Evolutionary conservation across 2,329 filamentous ascomycete species (phyloP).

Genomic region (Phialemoniopsis sp.): DNA sequence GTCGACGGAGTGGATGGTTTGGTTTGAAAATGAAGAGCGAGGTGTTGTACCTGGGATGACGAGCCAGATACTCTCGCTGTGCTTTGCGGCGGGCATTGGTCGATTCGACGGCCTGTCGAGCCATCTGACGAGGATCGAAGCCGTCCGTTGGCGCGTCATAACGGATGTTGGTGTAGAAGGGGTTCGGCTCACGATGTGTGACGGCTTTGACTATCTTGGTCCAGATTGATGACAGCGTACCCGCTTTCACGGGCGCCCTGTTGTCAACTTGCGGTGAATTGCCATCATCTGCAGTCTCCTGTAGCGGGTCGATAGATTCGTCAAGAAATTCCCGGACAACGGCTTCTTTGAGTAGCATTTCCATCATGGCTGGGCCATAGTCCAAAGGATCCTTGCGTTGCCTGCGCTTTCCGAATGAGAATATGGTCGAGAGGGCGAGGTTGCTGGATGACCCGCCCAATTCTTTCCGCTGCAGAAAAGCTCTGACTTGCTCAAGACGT

Average conservation of each 20-base stretch:
- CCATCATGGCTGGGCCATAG: constrained; percentile 85
- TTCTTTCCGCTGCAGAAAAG: constrained; percentile 89
- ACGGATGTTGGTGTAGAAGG: constrained; percentile 77
- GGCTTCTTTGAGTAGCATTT: constrained; percentile 95
- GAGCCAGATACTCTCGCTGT: constrained; percentile 84
- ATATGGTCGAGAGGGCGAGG: constrained; percentile 69
- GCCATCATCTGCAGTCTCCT: constrained; percentile 26
- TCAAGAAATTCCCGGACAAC: constrained; percentile 94
- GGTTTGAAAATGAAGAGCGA: constrained; percentile 84
- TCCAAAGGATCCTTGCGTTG: constrained; percentile 78
- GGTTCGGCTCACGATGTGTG: constrained; percentile 75
- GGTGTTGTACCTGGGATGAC: constrained; percentile 88
- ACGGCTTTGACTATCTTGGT: constrained; percentile 52
- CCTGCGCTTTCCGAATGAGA: constrained; percentile 56
- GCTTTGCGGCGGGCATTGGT: constrained; percentile 79
- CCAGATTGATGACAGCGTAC: constrained; percentile 57
- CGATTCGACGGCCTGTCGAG: constrained; percentile 82
- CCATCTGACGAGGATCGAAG: constrained; percentile 81
- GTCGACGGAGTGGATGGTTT: constrained; percentile 68
- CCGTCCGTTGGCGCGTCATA: constrained; percentile 73
- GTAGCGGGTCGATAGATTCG: constrained; percentile 51
- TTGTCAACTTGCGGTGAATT: constrained; percentile 27
- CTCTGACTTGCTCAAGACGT: constrained; percentile 90
- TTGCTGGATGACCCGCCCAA: constrained; percentile 70
- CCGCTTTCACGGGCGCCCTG: constrained; percentile 45